Conservation (phyloP, 805 yeast species). For the Lipomyces starkeyi region DNA sequence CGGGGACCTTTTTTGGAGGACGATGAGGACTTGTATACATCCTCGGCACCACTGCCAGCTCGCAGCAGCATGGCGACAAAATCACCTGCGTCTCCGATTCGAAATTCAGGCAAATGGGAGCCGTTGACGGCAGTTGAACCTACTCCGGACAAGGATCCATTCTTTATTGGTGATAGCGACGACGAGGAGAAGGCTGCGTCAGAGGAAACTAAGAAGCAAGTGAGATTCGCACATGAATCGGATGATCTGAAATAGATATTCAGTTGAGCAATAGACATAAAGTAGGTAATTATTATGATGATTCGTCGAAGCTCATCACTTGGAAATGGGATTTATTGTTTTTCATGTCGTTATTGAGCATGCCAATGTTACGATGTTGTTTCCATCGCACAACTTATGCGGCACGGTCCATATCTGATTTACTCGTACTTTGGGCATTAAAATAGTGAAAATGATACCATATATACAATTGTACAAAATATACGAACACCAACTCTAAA, state of each 20-base stretch:
- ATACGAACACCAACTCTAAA: not conserved
- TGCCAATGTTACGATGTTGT: not conserved
- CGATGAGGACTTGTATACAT: constrained; percentile 20
- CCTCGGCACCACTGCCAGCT: constrained; percentile 15
- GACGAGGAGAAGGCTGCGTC: constrained; percentile 45
- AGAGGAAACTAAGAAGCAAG: constrained; percentile 29
- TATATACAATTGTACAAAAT: not conserved
- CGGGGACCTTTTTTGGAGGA: constrained; percentile 15
- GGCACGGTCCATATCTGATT: not conserved
- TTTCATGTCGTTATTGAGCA: not conserved
- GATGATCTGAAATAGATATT: constrained; percentile 9
- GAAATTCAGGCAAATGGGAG: constrained; percentile 50
- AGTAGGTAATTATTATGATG: not conserved
- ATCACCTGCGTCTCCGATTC: constrained; percentile 3
- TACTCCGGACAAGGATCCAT: constrained; percentile 56
- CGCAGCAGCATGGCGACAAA: constrained; percentile 3
- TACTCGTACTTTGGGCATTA: not conserved
- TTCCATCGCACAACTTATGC: not conserved
- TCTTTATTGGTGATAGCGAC: constrained; percentile 58
- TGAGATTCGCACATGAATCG: constrained; percentile 28
- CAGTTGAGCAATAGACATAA: not conserved
- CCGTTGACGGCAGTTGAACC: constrained; percentile 51
- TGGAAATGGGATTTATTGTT: not conserved
- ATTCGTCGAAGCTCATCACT: not conserved
- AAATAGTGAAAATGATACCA: not conserved